Conservation (phyloP, 1,284 basidiomycete species). For the Ceratobasidium sp. region DNA sequence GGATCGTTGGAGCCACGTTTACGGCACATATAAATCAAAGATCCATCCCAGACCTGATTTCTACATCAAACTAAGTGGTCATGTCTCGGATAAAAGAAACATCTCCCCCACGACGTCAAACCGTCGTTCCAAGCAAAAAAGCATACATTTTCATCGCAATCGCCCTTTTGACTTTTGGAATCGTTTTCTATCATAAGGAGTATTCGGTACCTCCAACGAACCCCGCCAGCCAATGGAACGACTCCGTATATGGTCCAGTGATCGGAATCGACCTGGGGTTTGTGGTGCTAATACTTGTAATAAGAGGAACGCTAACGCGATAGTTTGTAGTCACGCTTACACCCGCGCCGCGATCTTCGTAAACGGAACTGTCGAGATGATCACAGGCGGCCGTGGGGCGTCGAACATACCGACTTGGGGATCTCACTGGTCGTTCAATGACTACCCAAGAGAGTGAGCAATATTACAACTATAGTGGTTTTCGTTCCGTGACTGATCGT, state of each 20-base stretch:
- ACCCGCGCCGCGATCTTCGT: constrained; percentile 1
- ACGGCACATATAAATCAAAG: neutral
- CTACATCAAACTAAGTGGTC: neutral
- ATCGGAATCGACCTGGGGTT: constrained; percentile 23
- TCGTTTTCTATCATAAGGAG: neutral
- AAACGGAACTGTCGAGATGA: constrained; percentile 11
- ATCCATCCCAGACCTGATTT: neutral
- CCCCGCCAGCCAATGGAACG: neutral
- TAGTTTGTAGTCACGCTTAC: constrained; percentile 14
- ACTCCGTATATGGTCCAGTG: neutral
- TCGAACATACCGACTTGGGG: constrained; percentile 12
- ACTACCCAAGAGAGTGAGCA: neutral
- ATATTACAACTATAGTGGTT: neutral
- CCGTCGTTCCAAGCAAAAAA: neutral
- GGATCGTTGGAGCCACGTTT: constrained; percentile 1
- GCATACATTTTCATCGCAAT: neutral
- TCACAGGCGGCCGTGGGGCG: neutral
- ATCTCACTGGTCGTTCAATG: neutral
- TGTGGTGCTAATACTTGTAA: neutral
- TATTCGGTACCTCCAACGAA: neutral
- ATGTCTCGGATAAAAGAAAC: constrained; percentile 1
- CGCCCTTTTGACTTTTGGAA: constrained; percentile 2
- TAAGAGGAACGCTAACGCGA: neutral
- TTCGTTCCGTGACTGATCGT: neutral
- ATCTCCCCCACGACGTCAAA: neutral